Percentiles rank a stretch among this genome's conserved stretches.
Conservation (phyloP, 1,139 yeast genomes). For the Yamadazyma mexicana region DNA sequence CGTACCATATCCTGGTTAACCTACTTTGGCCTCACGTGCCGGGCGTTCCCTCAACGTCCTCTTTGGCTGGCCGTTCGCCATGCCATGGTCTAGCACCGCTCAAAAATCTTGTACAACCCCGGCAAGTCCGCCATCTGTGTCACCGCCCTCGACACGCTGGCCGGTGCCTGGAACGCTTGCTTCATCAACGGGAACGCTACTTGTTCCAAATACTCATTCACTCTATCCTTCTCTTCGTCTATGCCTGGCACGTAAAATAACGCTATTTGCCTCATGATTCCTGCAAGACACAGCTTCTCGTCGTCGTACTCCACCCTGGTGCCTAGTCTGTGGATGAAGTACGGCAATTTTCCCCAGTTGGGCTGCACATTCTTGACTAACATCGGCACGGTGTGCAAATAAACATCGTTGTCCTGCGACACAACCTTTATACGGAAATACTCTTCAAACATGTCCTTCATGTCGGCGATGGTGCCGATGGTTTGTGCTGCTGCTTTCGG, state of each 20-base stretch:
- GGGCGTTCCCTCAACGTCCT: no score
- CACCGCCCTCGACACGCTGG: constrained; percentile 49
- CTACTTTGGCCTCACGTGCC: no score
- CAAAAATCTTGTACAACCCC: constrained; percentile 87
- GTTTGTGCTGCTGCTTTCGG: constrained; percentile 11
- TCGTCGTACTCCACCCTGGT: constrained; percentile 59
- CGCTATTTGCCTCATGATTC: constrained; percentile 68
- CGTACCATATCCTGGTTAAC: no score
- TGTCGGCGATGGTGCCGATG: constrained; percentile 33
- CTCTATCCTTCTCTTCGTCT: constrained; percentile 23
- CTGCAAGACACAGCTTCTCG: constrained; percentile 68
- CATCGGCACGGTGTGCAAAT: constrained; percentile 61
- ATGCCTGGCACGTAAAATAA: constrained; percentile 72
- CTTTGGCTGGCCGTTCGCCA: no score
- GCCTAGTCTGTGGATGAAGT: constrained; percentile 64
- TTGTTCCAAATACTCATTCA: constrained; percentile 49
- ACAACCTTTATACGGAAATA: constrained; percentile 62
- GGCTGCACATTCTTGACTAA: constrained; percentile 66
- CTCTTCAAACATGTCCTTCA: constrained; percentile 78
- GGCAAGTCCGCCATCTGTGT: constrained; percentile 91
- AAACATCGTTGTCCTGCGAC: constrained; percentile 26
- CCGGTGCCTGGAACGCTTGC: constrained; percentile 65
- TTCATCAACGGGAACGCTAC: constrained; percentile 67
- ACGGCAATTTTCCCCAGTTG: constrained; percentile 60
- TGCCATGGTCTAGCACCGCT: constrained; percentile 72